Evolutionary conservation across 2,329 filamentous ascomycete genomes (phyloP).

Genomic region (Botrytis fragariae): DNA sequence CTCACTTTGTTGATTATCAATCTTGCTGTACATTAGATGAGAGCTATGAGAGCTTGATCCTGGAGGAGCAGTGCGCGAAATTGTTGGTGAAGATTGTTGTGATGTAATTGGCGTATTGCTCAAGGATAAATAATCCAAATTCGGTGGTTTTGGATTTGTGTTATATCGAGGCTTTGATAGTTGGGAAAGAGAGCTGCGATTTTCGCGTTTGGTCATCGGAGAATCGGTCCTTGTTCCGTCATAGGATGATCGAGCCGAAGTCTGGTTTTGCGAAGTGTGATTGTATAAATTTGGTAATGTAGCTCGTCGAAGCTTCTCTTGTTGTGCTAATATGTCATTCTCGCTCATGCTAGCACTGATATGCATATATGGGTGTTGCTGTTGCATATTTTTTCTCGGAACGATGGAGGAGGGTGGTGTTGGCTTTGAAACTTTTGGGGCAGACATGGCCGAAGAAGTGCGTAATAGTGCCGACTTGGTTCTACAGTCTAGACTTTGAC

Average conservation of each 20-base stretch:
- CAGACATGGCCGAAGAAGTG: constrained; percentile 39
- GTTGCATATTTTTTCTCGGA: constrained; percentile 42
- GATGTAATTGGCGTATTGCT: constrained; percentile 47
- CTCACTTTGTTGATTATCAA: constrained; percentile 51
- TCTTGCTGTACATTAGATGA: constrained; percentile 30
- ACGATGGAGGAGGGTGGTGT: constrained; percentile 31
- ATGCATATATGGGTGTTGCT: constrained; percentile 43
- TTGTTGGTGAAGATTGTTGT: constrained; percentile 49
- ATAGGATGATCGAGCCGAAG: constrained; percentile 25
- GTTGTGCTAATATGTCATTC: constrained; percentile 52
- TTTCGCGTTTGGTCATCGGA: constrained; percentile 42
- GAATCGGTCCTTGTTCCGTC: constrained; percentile 32
- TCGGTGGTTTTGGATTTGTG: constrained; percentile 41
- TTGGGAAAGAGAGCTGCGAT: constrained; percentile 38
- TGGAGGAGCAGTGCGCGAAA: constrained; percentile 35
- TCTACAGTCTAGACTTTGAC: constrained; percentile 21
- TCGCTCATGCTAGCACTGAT: constrained; percentile 48
- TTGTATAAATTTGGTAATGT: constrained; percentile 47
- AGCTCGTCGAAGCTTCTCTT: constrained; percentile 58
- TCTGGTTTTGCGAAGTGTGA: constrained; percentile 24
- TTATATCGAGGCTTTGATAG: constrained; percentile 24
- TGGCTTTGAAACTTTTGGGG: constrained; percentile 38
- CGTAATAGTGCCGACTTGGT: constrained; percentile 39
- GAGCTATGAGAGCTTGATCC: constrained; percentile 24
- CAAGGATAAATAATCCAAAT: constrained; percentile 60